Evolutionary conservation across 768 basidiomycete species (phyloP).

Genomic region (Podaxis sp.): DNA sequence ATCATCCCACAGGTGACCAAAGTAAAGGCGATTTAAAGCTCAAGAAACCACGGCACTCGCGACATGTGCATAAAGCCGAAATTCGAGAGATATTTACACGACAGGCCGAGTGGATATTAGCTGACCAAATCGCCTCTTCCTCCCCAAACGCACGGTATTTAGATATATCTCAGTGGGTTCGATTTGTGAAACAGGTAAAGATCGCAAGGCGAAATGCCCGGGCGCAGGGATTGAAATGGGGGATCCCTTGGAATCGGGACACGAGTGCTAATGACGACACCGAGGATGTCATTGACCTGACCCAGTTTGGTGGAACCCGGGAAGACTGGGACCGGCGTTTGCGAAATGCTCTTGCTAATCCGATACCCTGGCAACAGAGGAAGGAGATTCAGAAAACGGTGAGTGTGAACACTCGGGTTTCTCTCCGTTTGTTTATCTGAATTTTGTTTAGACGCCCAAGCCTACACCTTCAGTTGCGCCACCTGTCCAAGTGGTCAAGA

Average conservation of each 20-base stretch:
- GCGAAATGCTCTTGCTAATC: slow-evolving; percentile 16
- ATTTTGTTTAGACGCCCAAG: neutral
- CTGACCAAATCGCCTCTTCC: slow-evolving; percentile 39
- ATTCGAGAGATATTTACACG: slow-evolving; percentile 50
- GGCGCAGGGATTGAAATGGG: slow-evolving; percentile 28
- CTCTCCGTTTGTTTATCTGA: neutral
- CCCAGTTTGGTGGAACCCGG: slow-evolving; percentile 30
- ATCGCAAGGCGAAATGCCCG: slow-evolving; percentile 32
- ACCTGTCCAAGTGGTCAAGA: neutral
- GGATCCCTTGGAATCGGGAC: slow-evolving; percentile 28
- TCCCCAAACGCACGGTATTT: slow-evolving; percentile 30
- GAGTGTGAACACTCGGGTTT: neutral
- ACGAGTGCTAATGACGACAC: slow-evolving; percentile 12
- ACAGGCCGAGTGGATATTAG: slow-evolving; percentile 60
- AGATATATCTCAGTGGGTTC: slow-evolving; percentile 46
- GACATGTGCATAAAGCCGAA: slow-evolving; percentile 50
- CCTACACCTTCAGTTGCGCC: neutral
- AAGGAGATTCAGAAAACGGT: slow-evolving; percentile 6
- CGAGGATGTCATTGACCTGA: slow-evolving; percentile 23
- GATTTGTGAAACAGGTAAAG: slow-evolving; percentile 38
- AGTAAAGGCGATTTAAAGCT: slow-evolving; percentile 25
- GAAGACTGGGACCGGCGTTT: slow-evolving; percentile 31
- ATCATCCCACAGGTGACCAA: slow-evolving; percentile 20
- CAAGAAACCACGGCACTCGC: slow-evolving; percentile 38
- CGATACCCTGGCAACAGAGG: slow-evolving; percentile 14